A percentile compares a stretch with the other conserved stretches of the same genome.
These are phyloP conservation scores for Neurospora sp. DNA, from an alignment of 495 filamentous ascomycete genomes.

Conservation along the genomic window DNA sequence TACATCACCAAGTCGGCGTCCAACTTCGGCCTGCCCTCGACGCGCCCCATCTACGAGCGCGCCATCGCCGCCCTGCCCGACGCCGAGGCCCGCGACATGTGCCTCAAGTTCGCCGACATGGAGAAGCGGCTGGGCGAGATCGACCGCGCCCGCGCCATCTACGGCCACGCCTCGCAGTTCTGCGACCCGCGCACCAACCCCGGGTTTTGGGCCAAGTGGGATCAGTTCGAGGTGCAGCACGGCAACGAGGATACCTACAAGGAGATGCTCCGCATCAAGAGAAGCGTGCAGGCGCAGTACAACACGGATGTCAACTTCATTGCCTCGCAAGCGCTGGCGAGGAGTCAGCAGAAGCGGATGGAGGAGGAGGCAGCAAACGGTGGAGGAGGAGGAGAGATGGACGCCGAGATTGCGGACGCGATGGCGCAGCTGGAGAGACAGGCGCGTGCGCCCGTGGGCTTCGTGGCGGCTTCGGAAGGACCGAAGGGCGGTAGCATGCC, in stretches of 20 bases:
- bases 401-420: slow-evolving; percentile 57
- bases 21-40: slow-evolving; percentile 94
- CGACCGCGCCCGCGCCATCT: slow-evolving; percentile 89
- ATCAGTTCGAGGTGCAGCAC: slow-evolving; percentile 90
- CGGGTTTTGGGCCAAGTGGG: slow-evolving; percentile 93
- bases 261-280: slow-evolving; percentile 96
- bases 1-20: slow-evolving; percentile 99
- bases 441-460: slow-evolving; percentile 78
- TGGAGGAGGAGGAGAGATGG: slow-evolving; percentile 24
- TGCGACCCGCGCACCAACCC: slow-evolving; percentile 88
- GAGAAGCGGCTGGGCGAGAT: slow-evolving; percentile 93
- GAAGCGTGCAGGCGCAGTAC: slow-evolving; percentile 94
- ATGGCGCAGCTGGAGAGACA: slow-evolving; percentile 89
- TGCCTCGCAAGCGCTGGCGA: slow-evolving; percentile 85
- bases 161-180: slow-evolving; percentile 93
- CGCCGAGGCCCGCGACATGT: slow-evolving; percentile 93
- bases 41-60: slow-evolving; percentile 92
- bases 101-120: slow-evolving; percentile 98
- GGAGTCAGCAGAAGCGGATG: slow-evolving; percentile 53
- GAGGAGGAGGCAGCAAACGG: slow-evolving; percentile 18
- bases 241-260: slow-evolving; percentile 99
- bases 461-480: slow-evolving; percentile 77
- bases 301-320: slow-evolving; percentile 99
- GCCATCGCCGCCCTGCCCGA: slow-evolving; percentile 89
- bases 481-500: slow-evolving; percentile 56